Evolutionary conservation across 163 green algal genomes (phyloP), one percentile per base, ranked within the genome.

Genomic region (Volvox carteri): DNA sequence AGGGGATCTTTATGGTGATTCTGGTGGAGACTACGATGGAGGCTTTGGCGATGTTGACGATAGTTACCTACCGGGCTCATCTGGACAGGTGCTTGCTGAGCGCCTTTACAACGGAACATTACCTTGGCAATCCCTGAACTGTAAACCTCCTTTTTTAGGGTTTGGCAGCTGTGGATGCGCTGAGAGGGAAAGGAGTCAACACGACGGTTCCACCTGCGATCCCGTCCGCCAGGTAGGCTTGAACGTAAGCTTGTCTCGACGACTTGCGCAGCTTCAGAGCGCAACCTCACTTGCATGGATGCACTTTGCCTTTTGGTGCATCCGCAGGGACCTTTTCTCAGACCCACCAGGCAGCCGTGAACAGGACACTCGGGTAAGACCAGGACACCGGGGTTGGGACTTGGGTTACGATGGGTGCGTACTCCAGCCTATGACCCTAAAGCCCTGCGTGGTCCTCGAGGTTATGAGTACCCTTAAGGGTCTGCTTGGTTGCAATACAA

Each of bases 1-100:
- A 2, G 84, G 81, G 8, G 81, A 87, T 50, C 81, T 87, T 23
- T 87, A 87, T 78, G 81, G 72, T 21, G 84, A 89, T 44, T 16
- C 84, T 23, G 84, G 72, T 8, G 84, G n/a, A 23, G 70, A 89
- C 8, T 84, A 89, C 46, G 84, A 83, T 48, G 70, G 42, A 2
- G 84, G 67, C 72, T 79, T 75, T 68, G 83, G 81, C 21, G 81
- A 87, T 65, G 81, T 70, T 8, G 81, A 85, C n/a, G 42, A 85
- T 30, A 60, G 68, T 28, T 86, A 76, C 30, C 50, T 86, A 30
- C 78, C 78, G 28, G 78, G 78, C 35, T 35, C 77, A 28, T 85
- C 52, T 41, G 77, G 52, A 16, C 78, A 86, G 78, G 78, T 86
- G 41, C 78, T 44, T 78, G 23, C 28, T 21, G 19, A 2, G 33